Evolutionary conservation across 495 filamentous ascomycete genomes (phyloP).

Genomic region (Hypoxylon subgilvum): DNA sequence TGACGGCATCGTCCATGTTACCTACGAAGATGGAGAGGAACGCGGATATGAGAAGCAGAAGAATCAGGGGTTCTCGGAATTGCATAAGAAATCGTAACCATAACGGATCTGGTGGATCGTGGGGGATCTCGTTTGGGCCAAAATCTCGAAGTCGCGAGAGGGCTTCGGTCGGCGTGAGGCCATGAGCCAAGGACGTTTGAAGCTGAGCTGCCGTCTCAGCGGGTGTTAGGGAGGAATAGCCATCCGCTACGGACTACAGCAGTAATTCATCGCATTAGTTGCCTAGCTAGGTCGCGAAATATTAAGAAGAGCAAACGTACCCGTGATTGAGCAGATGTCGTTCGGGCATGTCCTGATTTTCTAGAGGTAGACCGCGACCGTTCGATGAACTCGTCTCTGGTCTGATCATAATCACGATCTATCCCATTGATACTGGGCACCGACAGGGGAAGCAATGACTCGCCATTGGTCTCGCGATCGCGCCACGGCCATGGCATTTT

Average conservation of each 20-base stretch:
- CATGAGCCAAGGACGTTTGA: conserved; percentile 80
- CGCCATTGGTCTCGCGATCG: conserved; percentile 44
- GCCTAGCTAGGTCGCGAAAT: not conserved
- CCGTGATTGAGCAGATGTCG: conserved; percentile 55
- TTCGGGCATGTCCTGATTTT: conserved; percentile 43
- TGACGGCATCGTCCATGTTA: conserved; percentile 93
- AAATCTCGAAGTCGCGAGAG: conserved; percentile 75
- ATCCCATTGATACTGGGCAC: conserved; percentile 41
- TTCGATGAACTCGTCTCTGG: conserved; percentile 31
- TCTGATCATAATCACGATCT: conserved; percentile 37
- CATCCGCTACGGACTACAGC: conserved; percentile 54
- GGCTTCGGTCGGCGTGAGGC: conserved; percentile 81
- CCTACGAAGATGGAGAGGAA: conserved; percentile 89
- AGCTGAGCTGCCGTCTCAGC: conserved; percentile 79
- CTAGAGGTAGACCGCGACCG: conserved; percentile 44
- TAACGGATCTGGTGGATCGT: conserved; percentile 89
- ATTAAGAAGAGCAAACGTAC: conserved; percentile 38
- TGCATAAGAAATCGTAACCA: conserved; percentile 96
- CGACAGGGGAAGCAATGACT: conserved; percentile 47
- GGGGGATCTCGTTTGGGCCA: conserved; percentile 93
- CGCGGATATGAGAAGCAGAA: conserved; percentile 91
- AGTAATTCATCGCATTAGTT: conserved; percentile 12
- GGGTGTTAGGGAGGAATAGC: conserved; percentile 65
- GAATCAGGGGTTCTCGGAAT: conserved; percentile 88
- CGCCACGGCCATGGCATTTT: conserved; percentile 49